Evolutionary conservation across 75 land plant genomes (phyloP), one percentile per base, ranked within the genome.

Genomic region (Picea sitchensis): DNA sequence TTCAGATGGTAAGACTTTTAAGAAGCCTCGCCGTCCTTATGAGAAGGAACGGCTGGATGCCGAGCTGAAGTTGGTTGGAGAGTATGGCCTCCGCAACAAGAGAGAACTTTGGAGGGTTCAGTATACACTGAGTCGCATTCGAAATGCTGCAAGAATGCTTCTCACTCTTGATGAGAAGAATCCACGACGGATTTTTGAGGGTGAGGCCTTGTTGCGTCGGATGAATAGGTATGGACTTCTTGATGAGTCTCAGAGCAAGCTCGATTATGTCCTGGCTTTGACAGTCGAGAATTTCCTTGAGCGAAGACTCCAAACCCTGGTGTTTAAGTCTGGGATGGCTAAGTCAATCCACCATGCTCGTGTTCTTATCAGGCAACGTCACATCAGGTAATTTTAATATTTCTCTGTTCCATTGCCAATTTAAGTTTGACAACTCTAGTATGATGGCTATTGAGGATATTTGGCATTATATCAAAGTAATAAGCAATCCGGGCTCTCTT

Each of bases 261-360:
- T 91, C 36, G 93, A 91, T 91, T 91, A 91, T 73, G 93, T 91
- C 58, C 79, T 91, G 82, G 93, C 93, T 54, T 65, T 91, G 78
- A 91, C 92, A 13, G 92, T 87, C 26, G 93, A 91, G 87, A 91
- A 87, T 81, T 91, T 91, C 76, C 82, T 91, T 47, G 93, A 89
- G 85, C 87, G 92, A 41, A 87, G 92, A 9, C 89, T 90, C 13
- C 93, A 91, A 76, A 91, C 93, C 5, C 78, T 86, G 17, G 92
- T 91, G 18, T 91, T 91, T 79, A 91, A 91, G 83, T 78, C 87
- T 32, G 92, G 90, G 69, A 88, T 91, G 93, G 93, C 93, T 12
- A 91, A 91, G 82, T 89, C 91, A 31, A 91, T 91, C 58, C 93
- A 91, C 78, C 93, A 91, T 80, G 93, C 92, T 34, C 82, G 93